Conservation (phyloP, 257 asterid species). For the Vinca minor region DNA sequence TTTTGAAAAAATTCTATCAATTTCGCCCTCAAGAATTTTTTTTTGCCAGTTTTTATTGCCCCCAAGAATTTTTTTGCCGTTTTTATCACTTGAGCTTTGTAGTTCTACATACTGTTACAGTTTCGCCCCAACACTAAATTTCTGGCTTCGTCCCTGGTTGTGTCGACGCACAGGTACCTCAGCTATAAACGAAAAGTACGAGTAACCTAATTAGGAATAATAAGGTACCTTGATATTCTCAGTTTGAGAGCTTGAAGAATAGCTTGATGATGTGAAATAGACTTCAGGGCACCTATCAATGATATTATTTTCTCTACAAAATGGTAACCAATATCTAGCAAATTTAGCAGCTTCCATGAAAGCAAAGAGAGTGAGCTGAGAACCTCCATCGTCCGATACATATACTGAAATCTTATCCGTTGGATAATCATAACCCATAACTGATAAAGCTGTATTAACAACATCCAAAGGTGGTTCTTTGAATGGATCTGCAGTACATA, state of each 20-base stretch:
- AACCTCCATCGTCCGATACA: slow-evolving; percentile 72
- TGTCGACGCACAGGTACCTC: too few relatives aligned
- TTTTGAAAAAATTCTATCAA: too few relatives aligned
- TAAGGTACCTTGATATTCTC: slow-evolving; percentile 12
- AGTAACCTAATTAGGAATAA: too few relatives aligned
- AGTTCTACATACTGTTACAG: too few relatives aligned
- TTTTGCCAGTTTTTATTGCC: too few relatives aligned
- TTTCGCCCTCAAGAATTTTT: too few relatives aligned
- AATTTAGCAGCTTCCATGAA: slow-evolving; percentile 56
- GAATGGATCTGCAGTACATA: slow-evolving; percentile 65
- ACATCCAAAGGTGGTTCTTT: slow-evolving; percentile 61
- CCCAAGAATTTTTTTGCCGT: too few relatives aligned
- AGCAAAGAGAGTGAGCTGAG: slow-evolving; percentile 57
- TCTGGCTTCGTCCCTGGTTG: too few relatives aligned
- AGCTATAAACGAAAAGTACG: too few relatives aligned
- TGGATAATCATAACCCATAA: slow-evolving; percentile 68
- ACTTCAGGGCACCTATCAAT: slow-evolving; percentile 41
- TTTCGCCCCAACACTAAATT: too few relatives aligned
- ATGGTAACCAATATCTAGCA: slow-evolving; percentile 53
- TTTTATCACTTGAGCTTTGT: too few relatives aligned
- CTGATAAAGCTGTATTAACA: slow-evolving; percentile 58
- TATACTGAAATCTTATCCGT: slow-evolving; percentile 49
- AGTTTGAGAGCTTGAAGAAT: background rate
- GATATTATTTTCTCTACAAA: slow-evolving; percentile 42
- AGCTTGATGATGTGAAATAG: slow-evolving; percentile 27